phyloP scores from a whole-genome alignment of 176 grass and related monocot genomes.

The Eragrostis nindensis region DNA sequence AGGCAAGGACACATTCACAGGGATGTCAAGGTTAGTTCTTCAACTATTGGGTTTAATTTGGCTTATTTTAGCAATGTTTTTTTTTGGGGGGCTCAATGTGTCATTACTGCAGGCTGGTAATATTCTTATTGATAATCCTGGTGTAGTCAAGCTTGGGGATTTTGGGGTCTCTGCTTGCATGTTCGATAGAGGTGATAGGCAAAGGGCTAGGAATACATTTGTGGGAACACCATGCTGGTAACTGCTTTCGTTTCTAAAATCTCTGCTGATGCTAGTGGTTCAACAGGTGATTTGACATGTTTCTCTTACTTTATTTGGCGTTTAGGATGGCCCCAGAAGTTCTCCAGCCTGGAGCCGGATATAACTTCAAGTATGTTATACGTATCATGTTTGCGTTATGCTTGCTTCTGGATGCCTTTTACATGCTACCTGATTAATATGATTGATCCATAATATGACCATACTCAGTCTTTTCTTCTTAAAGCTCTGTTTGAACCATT shows the following conservation, averaged over 20 bases:
- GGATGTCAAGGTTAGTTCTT: constrained; percentile 81
- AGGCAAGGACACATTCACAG: constrained; percentile 97
- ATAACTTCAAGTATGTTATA: constrained; percentile 98
- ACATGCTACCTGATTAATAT: constrained; percentile 18
- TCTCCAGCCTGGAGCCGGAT: constrained; percentile 89
- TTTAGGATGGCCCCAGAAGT: constrained; percentile 99
- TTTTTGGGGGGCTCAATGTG: constrained; percentile 33
- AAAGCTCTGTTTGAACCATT: not conserved
- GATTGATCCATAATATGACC: not conserved
- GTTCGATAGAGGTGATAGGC: constrained; percentile 99
- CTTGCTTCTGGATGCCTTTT: constrained; percentile 22
- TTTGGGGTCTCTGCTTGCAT: constrained; percentile 96
- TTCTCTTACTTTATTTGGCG: constrained; percentile 36
- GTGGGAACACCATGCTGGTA: constrained; percentile 99
- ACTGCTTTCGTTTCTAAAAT: not conserved
- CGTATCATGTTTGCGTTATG: not conserved
- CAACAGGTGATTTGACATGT: constrained; percentile 23
- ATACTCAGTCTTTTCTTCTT: not conserved
- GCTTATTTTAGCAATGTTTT: not conserved
- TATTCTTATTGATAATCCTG: constrained; percentile 90
- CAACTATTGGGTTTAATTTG: not conserved
- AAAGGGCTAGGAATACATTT: constrained; percentile 95
- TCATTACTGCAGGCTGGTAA: constrained; percentile 79
- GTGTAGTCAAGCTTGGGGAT: constrained; percentile 91
- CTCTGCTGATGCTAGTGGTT: not conserved